Conservation (phyloP, 805 yeast species). For the Schwanniomyces pseudopolymorphus region DNA sequence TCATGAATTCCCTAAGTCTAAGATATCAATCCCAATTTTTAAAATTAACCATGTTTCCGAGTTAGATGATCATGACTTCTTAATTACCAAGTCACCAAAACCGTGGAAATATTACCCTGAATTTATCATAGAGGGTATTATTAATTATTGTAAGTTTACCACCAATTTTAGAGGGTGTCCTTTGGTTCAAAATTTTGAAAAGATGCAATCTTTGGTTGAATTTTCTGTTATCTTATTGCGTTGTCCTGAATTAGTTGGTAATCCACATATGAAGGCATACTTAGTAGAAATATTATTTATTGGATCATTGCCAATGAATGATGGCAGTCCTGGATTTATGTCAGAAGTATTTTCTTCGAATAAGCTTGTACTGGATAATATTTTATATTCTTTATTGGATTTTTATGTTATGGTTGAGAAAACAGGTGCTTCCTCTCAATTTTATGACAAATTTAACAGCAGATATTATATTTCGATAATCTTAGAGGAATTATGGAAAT, state of each 20-base stretch:
- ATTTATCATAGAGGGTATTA: slow-evolving; percentile 76
- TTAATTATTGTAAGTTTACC: slow-evolving; percentile 67
- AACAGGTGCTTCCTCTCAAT: slow-evolving; percentile 93
- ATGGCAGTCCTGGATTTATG: slow-evolving; percentile 74
- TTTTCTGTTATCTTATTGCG: slow-evolving; percentile 73
- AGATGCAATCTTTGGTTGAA: slow-evolving; percentile 61
- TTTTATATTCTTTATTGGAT: slow-evolving; percentile 81
- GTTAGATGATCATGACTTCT: slow-evolving; percentile 71
- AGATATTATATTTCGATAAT: slow-evolving; percentile 84
- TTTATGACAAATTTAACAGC: slow-evolving; percentile 92
- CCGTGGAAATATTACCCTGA: slow-evolving; percentile 89
- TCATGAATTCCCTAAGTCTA: slow-evolving; percentile 57
- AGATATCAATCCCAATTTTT: slow-evolving; percentile 52
- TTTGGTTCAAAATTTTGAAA: slow-evolving; percentile 49
- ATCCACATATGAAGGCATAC: slow-evolving; percentile 89
- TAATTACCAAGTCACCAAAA: slow-evolving; percentile 61
- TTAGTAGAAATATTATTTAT: slow-evolving; percentile 76
- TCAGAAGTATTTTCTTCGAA: slow-evolving; percentile 63
- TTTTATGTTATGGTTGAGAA: slow-evolving; percentile 93
- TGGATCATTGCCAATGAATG: slow-evolving; percentile 61
- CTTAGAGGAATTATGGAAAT: slow-evolving; percentile 80
- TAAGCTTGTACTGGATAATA: slow-evolving; percentile 57
- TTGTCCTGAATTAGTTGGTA: slow-evolving; percentile 81
- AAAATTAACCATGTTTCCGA: slow-evolving; percentile 62
- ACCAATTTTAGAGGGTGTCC: slow-evolving; percentile 57